Evolutionary conservation across 345 rosid genomes (phyloP), one percentile per base, ranked within the genome.

Genomic region (Moricandia moricandioides): DNA sequence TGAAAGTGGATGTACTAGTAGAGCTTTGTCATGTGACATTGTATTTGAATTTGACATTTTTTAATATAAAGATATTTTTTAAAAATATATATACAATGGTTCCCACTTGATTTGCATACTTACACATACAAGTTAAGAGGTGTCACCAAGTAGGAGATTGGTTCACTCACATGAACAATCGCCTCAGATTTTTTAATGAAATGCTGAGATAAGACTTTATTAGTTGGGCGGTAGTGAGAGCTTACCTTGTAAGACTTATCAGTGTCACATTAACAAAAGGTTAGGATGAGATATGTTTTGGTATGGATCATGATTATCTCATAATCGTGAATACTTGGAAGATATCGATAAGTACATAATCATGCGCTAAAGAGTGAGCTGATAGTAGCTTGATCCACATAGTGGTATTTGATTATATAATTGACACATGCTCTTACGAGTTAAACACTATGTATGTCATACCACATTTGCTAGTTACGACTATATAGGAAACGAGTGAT

Each of bases 281-380:
- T 70, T 7, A 70, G 43, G 31, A 70, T 70, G 45, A 70, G 57
- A 16, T 58, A 56, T 34, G n/a, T n/a, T n/a, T 55, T 0, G 4
- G 24, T 56, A 56, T 37, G 16, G 14, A 24, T 55, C 51, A 69
- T 69, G 69, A 43, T 64, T 24, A 13, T 3, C 33, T 21, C 18
- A 64, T 0, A 39, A 64, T 64, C 17, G 27, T 65, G 70, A 26
- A 65, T 17, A 65, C 26, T 17, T 17, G 30, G 30, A 0, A 8
- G 30, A 49, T 12, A 17, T 30, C 31, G 61, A 51, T 49, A 67
- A 67, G 47, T 67, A 31, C 5, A 65, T 12, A 63, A 21, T 16
- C 4, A 62, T 5, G 29, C 27, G 47, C 18, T 63, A 37, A 17
- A 39, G 3, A 39, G 33, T 16, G 58, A 47, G 2, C 24, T 51